Base-by-base conservation (phyloP, 108 stramenopile genomes). In the Poteriospumella lacustris region DNA sequence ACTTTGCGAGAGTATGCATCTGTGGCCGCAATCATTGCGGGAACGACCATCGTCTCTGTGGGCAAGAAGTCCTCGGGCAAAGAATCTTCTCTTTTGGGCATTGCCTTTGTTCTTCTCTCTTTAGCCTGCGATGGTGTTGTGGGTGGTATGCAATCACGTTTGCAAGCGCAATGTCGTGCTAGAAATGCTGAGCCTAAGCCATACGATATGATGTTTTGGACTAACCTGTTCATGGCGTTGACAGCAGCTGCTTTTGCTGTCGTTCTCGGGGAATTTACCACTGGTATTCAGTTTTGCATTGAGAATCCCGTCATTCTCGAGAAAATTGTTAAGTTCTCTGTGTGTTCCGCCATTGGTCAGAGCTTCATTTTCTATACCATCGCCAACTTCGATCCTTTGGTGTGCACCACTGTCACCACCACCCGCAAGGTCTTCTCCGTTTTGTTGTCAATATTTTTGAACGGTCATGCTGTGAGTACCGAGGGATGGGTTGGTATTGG, bases 331-430 rank as follows among this genome's bases (percentile, higher is more conserved):
- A 91, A 90, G 72, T 98, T 96, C 81, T 87, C 94, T 36, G 68
- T 92, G 31, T 94, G 95, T 79, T 93, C 92, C 1, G 96, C 98
- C 15, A 86, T 94, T 39, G 98, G 98, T 1, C 98, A 99, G 85
- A 92, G 91, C 76, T 97, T 96, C 87, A 97, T 99, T 87, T 99
- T 96, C 82, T 95, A 91, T 87, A 97, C 95, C 39, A 94, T 99
- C 89, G 90, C 92, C 78, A 92, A 91, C 87, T 97, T 97, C 83
- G 96, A 95, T 81, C 93, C 97, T 28, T 87, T 97, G 42, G 87
- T 95, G 58, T 80, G 92, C 70, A 94, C 95, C 34, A 99, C 98
- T 43, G 92, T 99, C 43, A 99, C 98, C 41, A 99, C 98, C 2
- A 97, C 96, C 26, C 86, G 98, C 58, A 99, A 99, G 88, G 95